Conservation (phyloP, 495 filamentous ascomycete genomes). For the Aspergillus homomorphus region DNA sequence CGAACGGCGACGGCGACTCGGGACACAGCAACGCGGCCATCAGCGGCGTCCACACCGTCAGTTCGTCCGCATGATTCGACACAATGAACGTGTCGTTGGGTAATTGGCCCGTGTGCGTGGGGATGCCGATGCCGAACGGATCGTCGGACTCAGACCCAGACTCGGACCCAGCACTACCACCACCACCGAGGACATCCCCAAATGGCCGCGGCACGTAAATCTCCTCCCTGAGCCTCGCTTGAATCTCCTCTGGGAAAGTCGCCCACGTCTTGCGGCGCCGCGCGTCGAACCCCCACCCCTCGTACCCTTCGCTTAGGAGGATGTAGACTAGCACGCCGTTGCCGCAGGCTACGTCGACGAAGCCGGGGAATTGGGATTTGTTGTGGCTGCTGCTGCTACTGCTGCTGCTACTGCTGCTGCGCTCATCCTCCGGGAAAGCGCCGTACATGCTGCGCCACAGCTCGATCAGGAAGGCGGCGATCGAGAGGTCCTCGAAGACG, state of each 20-base stretch:
- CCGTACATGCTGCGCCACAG: constrained; percentile 86
- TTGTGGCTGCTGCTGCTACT: constrained; percentile 5
- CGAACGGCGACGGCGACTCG: constrained; percentile 57
- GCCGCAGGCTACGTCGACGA: constrained; percentile 93
- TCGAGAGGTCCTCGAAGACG: constrained; percentile 90
- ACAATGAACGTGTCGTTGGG: constrained; percentile 81
- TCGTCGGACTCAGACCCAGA: not conserved
- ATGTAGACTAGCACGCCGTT: constrained; percentile 92
- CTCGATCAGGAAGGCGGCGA: constrained; percentile 90
- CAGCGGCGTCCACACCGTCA: constrained; percentile 93
- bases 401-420: not conserved
- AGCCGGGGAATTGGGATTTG: constrained; percentile 66
- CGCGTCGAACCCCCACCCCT: constrained; percentile 89
- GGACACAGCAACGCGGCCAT: constrained; percentile 70
- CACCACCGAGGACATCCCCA: constrained; percentile 22
- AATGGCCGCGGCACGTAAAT: constrained; percentile 70
- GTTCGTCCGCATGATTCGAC: constrained; percentile 93
- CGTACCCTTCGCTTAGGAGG: constrained; percentile 76
- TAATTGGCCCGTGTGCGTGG: constrained; percentile 69
- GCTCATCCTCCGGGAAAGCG: constrained; percentile 22
- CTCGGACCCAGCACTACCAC: not conserved
- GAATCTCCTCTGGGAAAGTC: constrained; percentile 57
- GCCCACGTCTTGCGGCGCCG: constrained; percentile 78
- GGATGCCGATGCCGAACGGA: constrained; percentile 19
- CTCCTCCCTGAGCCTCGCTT: constrained; percentile 60